Percentiles rank a stretch among this genome's conserved stretches.
phyloP scores from a whole-genome alignment of 2,329 filamentous ascomycete species.

The Exserohilum turcica region DNA sequence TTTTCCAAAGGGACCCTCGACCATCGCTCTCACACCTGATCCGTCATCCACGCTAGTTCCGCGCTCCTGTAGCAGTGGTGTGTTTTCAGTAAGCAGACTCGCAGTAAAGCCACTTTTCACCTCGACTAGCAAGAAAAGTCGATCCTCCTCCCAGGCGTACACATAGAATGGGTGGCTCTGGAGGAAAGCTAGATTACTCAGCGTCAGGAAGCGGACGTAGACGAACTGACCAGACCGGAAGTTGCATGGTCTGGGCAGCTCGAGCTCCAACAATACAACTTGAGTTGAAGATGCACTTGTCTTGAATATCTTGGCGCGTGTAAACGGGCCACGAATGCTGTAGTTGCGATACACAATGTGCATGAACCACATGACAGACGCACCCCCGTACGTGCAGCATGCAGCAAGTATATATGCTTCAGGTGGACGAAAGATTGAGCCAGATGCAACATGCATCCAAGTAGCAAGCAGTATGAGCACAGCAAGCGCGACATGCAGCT shows the following conservation, averaged over 20 bases:
- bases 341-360: conserved; percentile 3
- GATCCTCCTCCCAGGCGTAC: background rate
- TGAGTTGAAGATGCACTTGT: background rate
- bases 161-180: conserved; percentile 3
- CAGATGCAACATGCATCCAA: conserved; percentile 1
- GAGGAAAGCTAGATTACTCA: background rate
- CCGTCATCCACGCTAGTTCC: too few relatives aligned
- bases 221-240: conserved; percentile 1
- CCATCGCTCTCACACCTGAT: background rate
- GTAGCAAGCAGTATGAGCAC: background rate
- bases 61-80: background rate
- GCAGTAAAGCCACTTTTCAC: background rate
- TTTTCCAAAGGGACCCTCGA: background rate
- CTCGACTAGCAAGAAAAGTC: background rate
- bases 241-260: background rate
- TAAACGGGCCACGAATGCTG: background rate
- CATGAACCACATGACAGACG: background rate
- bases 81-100: background rate
- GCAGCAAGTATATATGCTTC: background rate
- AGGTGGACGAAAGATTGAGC: background rate
- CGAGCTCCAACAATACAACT: background rate
- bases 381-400: background rate
- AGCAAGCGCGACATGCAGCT: background rate
- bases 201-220: background rate
- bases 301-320: background rate